Base-by-base conservation (phyloP, 768 basidiomycete species). In the Lepiota venenata region DNA sequence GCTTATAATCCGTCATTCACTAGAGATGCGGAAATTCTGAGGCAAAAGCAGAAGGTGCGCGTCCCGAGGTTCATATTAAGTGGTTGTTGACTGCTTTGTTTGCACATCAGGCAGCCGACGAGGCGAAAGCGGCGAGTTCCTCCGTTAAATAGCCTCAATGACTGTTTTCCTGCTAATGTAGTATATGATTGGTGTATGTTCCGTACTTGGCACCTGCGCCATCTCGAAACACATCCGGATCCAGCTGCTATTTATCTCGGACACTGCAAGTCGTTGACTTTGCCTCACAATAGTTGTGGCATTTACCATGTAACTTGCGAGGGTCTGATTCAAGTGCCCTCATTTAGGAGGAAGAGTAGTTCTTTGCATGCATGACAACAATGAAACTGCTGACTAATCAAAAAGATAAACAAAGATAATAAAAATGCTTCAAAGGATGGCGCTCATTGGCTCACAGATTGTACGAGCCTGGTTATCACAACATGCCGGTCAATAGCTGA, bases 41-140 rank as follows among this genome's bases (percentile, higher is more conserved):
- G 85, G 53, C 82, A 83, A 57, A 92, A 92, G 67, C 89, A 91
- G 67, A 88, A 86, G 85, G 89, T 84, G 71, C 39, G 74, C 12
- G 46, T 12, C n/a, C 16, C 42, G 14, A 40, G 32, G 36, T 27
- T 35, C 18, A 22, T 41, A 40, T 47, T 38, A 42, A 29, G 48
- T 37, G 42, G 29, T 32, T 45, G 27, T 42, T 53, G 32, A 60
- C 22, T 21, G 35, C 46, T 9, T 32, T 37, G 43, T 42, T 41
- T 47, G 36, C 43, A 50, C 32, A 47, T 36, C 58, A 84, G 82
- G 81, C 82, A 75, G 81, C 77, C 52, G 79, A 83, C 1, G 82
- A 82, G 32, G 72, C 75, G 54, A 76, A 72, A 66, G 69, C 66
- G 20, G 64, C 68, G 10, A 65, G 66, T 64, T 32, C 32, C 8